Evolutionary conservation across 2,329 filamentous ascomycete genomes (phyloP).

Genomic region (Fusarium proliferatum): DNA sequence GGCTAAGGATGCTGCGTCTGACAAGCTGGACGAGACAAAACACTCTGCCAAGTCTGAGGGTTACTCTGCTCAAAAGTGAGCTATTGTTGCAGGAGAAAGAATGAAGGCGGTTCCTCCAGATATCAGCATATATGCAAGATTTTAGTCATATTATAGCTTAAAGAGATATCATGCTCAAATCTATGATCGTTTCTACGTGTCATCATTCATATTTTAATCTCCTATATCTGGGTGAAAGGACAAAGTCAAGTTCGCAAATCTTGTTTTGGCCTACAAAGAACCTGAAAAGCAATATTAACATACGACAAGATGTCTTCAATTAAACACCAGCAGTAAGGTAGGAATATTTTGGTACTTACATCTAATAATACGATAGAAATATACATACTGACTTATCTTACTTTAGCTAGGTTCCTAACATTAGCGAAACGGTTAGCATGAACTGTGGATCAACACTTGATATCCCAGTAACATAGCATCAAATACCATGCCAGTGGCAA

Average conservation of each 20-base stretch:
- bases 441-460: not conserved
- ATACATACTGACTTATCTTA: not conserved
- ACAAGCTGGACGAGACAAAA: not conserved
- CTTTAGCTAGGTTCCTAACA: not conserved
- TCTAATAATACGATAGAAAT: too few species aligned
- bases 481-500: not conserved
- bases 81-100: not conserved
- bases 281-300: not conserved
- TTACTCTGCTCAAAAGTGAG: not conserved
- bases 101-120: not conserved
- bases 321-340: not conserved
- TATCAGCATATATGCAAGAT: not conserved
- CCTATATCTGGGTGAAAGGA: not conserved
- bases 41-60: not conserved
- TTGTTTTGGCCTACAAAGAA: not conserved
- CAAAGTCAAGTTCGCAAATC: not conserved
- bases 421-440: not conserved
- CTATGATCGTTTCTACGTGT: not conserved
- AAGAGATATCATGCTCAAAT: not conserved
- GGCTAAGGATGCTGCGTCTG: not conserved
- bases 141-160: not conserved
- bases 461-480: not conserved
- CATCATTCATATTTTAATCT: not conserved
- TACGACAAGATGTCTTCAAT: not conserved
- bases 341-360: too few species aligned